Evolutionary conservation across 345 rosid species (phyloP).

Genomic region (Brassica rapa): DNA sequence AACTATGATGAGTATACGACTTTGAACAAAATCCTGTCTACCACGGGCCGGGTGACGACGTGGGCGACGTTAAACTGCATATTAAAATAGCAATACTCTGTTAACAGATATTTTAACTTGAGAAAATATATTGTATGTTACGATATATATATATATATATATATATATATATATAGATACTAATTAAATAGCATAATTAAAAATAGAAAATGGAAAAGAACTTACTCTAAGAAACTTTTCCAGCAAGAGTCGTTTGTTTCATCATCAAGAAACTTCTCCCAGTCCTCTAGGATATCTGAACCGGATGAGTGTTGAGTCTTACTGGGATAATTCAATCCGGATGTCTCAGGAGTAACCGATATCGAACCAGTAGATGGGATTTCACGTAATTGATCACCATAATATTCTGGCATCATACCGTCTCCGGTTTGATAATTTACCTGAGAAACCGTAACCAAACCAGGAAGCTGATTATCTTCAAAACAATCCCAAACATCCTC

Average conservation of each 20-base stretch:
- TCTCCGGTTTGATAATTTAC: constrained; percentile 16
- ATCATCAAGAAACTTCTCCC: constrained; percentile 67
- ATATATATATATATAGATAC: background rate
- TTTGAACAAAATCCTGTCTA: constrained; percentile 30
- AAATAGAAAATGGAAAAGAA: background rate
- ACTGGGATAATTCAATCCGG: constrained; percentile 32
- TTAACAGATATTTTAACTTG: background rate
- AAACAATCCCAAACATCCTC: constrained; percentile 31
- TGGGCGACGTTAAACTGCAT: constrained; percentile 49
- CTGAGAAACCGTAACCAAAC: constrained; percentile 37
- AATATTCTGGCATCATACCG: background rate
- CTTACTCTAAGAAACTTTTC: constrained; percentile 66
- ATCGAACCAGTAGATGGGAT: constrained; percentile 40
- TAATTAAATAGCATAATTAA: background rate
- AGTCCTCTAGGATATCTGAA: constrained; percentile 47
- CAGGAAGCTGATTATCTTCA: constrained; percentile 48
- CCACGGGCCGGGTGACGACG: constrained; percentile 45
- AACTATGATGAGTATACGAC: constrained; percentile 7
- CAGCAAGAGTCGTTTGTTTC: constrained; percentile 61
- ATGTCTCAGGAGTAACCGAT: constrained; percentile 40
- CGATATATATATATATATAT: background rate
- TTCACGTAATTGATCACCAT: constrained; percentile 21
- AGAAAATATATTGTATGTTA: background rate
- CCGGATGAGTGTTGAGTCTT: constrained; percentile 27
- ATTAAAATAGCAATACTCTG: background rate